These are phyloP conservation scores for Filosporella fistucella DNA, from an alignment of 495 filamentous ascomycete species.

Conservation along the genomic window DNA sequence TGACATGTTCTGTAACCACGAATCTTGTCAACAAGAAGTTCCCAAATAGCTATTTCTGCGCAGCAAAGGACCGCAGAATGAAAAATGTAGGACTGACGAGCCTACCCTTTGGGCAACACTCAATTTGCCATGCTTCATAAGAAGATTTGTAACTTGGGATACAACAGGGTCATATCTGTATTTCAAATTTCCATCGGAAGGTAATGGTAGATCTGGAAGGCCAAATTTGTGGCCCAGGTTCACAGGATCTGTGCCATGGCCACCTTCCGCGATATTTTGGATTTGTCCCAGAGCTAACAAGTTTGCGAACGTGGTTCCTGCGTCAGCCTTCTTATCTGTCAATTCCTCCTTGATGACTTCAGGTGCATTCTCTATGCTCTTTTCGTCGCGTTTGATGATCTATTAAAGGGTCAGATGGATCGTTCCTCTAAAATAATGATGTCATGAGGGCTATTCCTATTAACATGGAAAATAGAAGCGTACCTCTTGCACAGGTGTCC, in stretches of 20 bases:
- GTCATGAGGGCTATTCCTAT: constrained; percentile 6
- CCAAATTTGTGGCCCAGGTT: constrained; percentile 65
- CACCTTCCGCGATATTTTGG: constrained; percentile 19
- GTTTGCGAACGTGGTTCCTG: constrained; percentile 20
- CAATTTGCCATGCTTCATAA: constrained; percentile 89
- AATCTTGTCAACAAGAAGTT: constrained; percentile 10
- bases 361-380: constrained; percentile 59
- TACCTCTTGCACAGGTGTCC: constrained; percentile 63
- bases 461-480: constrained; percentile 13
- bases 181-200: constrained; percentile 58
- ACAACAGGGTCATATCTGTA: constrained; percentile 78
- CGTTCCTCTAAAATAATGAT: constrained; percentile 7
- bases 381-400: constrained; percentile 62
- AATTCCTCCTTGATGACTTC: constrained; percentile 61
- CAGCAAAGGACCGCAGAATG: constrained; percentile 11
- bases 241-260: constrained; percentile 22
- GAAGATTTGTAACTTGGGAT: constrained; percentile 77
- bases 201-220: constrained; percentile 60
- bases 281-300: constrained; percentile 19
- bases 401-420: constrained; percentile 26
- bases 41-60: not conserved
- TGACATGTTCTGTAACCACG: constrained; percentile 64
- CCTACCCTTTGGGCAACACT: constrained; percentile 75
- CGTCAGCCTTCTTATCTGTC: constrained; percentile 1
- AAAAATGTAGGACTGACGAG: constrained; percentile 19